Percentiles rank a stretch among this genome's conserved stretches.
These are phyloP conservation scores for Endotrypanum monterogeii DNA, from an alignment of 208 protist genomes.

Conservation along the genomic window DNA sequence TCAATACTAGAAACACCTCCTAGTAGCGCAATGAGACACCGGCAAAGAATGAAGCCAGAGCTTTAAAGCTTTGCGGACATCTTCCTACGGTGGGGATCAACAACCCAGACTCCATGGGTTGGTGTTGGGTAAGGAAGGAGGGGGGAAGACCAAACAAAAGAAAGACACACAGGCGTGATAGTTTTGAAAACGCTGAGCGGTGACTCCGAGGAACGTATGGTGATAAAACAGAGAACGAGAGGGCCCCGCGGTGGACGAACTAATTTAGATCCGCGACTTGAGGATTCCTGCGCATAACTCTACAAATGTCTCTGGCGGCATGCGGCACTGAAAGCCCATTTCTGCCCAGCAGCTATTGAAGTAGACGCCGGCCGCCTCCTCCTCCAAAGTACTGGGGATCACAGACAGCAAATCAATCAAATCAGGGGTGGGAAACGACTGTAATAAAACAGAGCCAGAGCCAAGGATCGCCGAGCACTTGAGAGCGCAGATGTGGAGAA, in stretches of 20 bases:
- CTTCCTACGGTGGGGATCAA: background rate
- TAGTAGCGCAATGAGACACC: background rate
- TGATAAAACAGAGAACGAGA: background rate
- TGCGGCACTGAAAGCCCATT: slow-evolving; percentile 50
- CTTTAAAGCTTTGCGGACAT: background rate
- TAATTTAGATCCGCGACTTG: slow-evolving; percentile 7
- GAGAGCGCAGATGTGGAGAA: slow-evolving; percentile 41
- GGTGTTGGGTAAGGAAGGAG: background rate
- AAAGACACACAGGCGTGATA: background rate
- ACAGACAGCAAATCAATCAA: slow-evolving; percentile 34
- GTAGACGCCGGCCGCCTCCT: slow-evolving; percentile 44
- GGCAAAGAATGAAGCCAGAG: background rate
- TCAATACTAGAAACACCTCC: background rate
- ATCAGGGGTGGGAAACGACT: slow-evolving; percentile 7
- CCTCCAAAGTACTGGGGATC: slow-evolving; percentile 72
- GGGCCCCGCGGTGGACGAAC: too few species aligned
- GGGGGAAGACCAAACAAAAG: background rate
- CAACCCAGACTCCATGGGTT: background rate
- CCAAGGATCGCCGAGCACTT: slow-evolving; percentile 32
- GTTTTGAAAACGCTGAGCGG: background rate
- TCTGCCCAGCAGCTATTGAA: slow-evolving; percentile 69
- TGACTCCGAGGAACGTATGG: background rate
- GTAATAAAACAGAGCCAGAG: slow-evolving; percentile 19
- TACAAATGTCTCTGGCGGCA: slow-evolving; percentile 28
- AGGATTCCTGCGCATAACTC: slow-evolving; percentile 25